A percentile compares a stretch with the other conserved stretches of the same genome.
Conservation (phyloP, 1,139 yeast species). For the Taphrina deformans region DNA sequence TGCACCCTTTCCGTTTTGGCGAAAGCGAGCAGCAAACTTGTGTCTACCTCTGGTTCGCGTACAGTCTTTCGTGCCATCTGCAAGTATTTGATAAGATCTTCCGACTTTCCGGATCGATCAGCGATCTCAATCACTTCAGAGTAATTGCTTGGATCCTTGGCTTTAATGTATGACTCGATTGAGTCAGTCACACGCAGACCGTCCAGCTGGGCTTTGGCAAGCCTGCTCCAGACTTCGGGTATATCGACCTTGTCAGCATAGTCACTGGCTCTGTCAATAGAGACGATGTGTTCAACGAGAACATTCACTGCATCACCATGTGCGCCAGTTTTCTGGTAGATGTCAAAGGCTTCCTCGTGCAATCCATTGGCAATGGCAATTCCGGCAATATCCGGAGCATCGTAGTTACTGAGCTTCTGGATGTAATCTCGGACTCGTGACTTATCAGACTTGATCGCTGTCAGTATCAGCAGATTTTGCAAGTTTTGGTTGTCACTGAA, state of each 20-base stretch:
- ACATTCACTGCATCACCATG: conserved; percentile 82
- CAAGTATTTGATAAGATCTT: conserved; percentile 82
- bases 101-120: conserved; percentile 93
- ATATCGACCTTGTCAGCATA: conserved; percentile 88
- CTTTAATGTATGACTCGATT: conserved; percentile 68
- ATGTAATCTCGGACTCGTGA: conserved; percentile 78
- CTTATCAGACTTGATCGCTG: conserved; percentile 94
- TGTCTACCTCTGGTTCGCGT: conserved; percentile 91
- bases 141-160: conserved; percentile 86
- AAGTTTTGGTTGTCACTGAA: conserved; percentile 91
- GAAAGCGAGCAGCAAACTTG: conserved; percentile 82
- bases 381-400: conserved; percentile 91
- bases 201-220: conserved; percentile 93
- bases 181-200: conserved; percentile 93
- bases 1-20: conserved; percentile 73
- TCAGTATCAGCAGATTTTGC: conserved; percentile 86
- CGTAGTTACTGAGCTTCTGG: conserved; percentile 86
- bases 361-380: conserved; percentile 85
- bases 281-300: conserved; percentile 86
- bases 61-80: conserved; percentile 91
- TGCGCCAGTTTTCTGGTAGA: conserved; percentile 80
- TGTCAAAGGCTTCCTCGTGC: conserved; percentile 91
- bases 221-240: conserved; percentile 88
- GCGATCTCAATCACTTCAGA: conserved; percentile 93
- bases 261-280: conserved; percentile 90